A percentile compares a stretch with the other conserved stretches of the same genome.
Evolutionary conservation across 768 basidiomycete genomes (phyloP).

Genomic region (Crucibulum laeve): DNA sequence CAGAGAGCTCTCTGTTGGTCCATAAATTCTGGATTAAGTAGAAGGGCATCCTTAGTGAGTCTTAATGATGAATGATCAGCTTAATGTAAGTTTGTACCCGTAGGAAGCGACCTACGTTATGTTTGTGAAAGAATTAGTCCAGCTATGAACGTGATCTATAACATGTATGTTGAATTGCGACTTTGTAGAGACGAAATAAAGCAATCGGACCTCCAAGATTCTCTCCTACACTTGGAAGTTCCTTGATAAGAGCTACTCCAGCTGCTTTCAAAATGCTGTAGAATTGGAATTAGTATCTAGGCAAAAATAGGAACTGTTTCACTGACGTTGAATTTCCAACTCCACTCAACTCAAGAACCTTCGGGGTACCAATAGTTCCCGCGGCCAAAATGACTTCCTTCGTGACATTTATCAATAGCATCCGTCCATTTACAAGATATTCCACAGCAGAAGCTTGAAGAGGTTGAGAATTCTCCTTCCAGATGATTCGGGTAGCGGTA

Average conservation of each 20-base stretch:
- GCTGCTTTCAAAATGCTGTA: slow-evolving; percentile 35
- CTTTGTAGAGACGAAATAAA: not conserved
- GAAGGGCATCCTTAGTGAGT: slow-evolving; percentile 20
- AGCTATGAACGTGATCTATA: slow-evolving; percentile 27
- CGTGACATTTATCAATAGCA: slow-evolving; percentile 34
- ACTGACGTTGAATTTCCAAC: slow-evolving; percentile 27
- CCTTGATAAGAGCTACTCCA: slow-evolving; percentile 34
- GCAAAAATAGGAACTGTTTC: not conserved
- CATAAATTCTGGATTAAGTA: slow-evolving; percentile 15
- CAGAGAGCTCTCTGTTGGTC: slow-evolving; percentile 19
- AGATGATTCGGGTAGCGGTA: slow-evolving; percentile 49
- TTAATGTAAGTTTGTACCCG: not conserved
- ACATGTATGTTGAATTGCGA: not conserved
- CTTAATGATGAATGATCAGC: slow-evolving; percentile 7
- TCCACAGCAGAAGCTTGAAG: slow-evolving; percentile 43
- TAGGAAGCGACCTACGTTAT: slow-evolving; percentile 15
- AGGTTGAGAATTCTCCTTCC: slow-evolving; percentile 20
- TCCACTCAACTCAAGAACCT: slow-evolving; percentile 25
- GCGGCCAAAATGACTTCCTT: slow-evolving; percentile 53
- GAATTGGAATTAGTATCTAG: not conserved
- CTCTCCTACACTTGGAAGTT: slow-evolving; percentile 47
- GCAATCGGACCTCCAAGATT: slow-evolving; percentile 24
- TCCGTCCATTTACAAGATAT: slow-evolving; percentile 27
- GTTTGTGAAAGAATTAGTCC: slow-evolving; percentile 26
- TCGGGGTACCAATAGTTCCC: slow-evolving; percentile 37